These are phyloP conservation scores for Trichosporon asahii DNA, from an alignment of 1,284 basidiomycete species.

Conservation along the genomic window DNA sequence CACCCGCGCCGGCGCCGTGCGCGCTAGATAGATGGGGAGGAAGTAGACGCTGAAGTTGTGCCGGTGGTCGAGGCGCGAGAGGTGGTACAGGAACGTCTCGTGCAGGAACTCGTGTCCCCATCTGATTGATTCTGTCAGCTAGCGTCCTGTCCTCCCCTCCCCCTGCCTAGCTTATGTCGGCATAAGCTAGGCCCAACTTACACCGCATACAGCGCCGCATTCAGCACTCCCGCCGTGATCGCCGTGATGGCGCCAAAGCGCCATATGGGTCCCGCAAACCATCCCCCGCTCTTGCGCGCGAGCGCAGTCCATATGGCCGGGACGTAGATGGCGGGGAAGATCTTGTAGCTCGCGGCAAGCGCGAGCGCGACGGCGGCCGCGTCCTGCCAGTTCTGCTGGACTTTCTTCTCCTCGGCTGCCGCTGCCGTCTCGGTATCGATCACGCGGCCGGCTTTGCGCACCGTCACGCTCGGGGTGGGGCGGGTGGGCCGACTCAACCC, in stretches of 20 bases:
- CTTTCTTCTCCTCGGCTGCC: neutral
- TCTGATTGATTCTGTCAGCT: slow-evolving; percentile 55
- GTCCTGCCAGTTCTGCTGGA: slow-evolving; percentile 43
- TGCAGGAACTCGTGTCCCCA: slow-evolving; percentile 92
- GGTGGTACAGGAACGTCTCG: slow-evolving; percentile 90
- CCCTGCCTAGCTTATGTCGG: no score
- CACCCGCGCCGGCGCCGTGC: neutral
- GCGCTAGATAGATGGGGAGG: slow-evolving; percentile 77
- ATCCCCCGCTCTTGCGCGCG: slow-evolving; percentile 34
- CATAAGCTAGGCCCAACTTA: no score
- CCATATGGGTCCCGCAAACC: slow-evolving; percentile 61
- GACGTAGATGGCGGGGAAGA: slow-evolving; percentile 90
- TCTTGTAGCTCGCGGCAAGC: slow-evolving; percentile 85
- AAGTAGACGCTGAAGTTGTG: slow-evolving; percentile 99
- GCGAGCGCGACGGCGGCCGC: slow-evolving; percentile 69
- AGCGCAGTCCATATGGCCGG: slow-evolving; percentile 69
- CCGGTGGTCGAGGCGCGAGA: slow-evolving; percentile 85
- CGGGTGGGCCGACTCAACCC: neutral
- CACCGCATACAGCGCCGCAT: slow-evolving; percentile 69
- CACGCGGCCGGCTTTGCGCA: neutral
- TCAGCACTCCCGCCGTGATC: slow-evolving; percentile 66
- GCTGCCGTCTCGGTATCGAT: neutral
- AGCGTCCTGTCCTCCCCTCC: no score
- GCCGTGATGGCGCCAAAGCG: slow-evolving; percentile 68
- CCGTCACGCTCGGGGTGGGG: neutral